A percentile compares a stretch with the other conserved stretches of the same genome.
phyloP scores from a whole-genome alignment of 108 stramenopile species.

The Cyclotella distinguenda region DNA sequence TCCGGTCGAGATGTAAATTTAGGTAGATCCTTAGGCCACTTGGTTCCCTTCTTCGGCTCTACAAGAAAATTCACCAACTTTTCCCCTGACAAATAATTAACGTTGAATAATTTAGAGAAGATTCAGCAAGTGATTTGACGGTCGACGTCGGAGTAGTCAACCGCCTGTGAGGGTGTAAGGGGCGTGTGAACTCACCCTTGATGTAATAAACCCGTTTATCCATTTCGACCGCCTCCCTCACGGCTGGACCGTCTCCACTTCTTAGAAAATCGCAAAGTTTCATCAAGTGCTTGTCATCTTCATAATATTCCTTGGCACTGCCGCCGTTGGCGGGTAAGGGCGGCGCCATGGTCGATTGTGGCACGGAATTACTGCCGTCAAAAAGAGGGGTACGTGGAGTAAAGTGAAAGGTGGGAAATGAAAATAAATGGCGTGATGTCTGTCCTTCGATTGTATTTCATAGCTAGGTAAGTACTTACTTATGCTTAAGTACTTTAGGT shows the following conservation, averaged over 20 bases:
- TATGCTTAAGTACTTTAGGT: too few species aligned
- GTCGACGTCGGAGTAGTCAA: too few species aligned
- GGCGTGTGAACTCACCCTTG: conserved; percentile 97
- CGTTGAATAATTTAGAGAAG: too few species aligned
- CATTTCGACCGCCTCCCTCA: conserved; percentile 90
- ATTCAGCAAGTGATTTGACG: too few species aligned
- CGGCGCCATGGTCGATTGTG: conserved; percentile 23
- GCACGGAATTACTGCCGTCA: neutral
- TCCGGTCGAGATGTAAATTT: conserved; percentile 80
- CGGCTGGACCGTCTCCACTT: conserved; percentile 74
- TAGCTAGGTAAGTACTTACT: too few species aligned
- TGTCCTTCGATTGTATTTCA: too few species aligned
- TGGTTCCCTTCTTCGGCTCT: conserved; percentile 89
- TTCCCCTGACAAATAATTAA: conserved; percentile 88
- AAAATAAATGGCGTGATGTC: neutral
- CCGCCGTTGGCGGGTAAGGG: conserved; percentile 9
- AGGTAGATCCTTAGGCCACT: conserved; percentile 87
- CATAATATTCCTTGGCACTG: conserved; percentile 64
- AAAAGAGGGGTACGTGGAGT: neutral
- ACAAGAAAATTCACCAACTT: conserved; percentile 92
- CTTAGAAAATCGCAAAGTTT: conserved; percentile 86
- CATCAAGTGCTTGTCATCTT: conserved; percentile 76
- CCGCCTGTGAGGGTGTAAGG: too few species aligned
- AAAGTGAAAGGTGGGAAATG: neutral
- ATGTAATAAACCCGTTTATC: conserved; percentile 97